Base-by-base conservation (phyloP, 805 yeast genomes). In the baker's yeast (Saccharomyces cerevisiae) region DNA sequence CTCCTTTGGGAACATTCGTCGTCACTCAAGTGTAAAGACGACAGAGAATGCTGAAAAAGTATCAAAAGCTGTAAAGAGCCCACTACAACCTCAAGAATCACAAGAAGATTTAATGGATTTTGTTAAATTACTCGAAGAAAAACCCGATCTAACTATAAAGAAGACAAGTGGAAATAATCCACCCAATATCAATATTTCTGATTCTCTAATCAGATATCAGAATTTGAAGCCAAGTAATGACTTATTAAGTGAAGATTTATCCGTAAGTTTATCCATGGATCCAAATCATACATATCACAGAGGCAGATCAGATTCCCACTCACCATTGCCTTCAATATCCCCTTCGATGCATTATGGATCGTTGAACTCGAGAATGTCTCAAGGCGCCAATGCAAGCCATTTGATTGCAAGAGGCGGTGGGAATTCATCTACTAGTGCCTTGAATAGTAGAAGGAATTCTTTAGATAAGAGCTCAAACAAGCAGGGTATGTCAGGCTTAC, bases 1-100 rank as follows among this genome's bases (percentile, higher is more conserved):
- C 0, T 84, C 91, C 0, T 85, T 85, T 67, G 87, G 88, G 0
- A 82, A 84, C n/a, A 72, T 87, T 50, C 76, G 85, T n/a, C 74
- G 87, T 24, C 70, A 72, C 50, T 72, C 80, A 10, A 70, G 76
- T 55, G 53, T 72, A 13, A 64, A 73, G 53, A 67, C 74, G 3
- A 70, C 59, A 14, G 51, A 70, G 10, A 61, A 66, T 32, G 51
- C 60, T 5, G 72, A 67, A 9, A 62, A 61, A 31, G 63, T 66
- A 0, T 36, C 49, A 8, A 64, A 53, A 52, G 10, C 28, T 9
- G 14, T 13, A 1, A 29, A 21, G 26, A 41, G 31, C 4, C 30
- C 17, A 14, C 8, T 24, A 36, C 48, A 31, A 29, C 28, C 17
- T 6, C 26, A 48, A 22, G 46, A 26, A 24, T 13, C 26, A 21